Evolutionary conservation across 2,329 filamentous ascomycete genomes (phyloP).

Genomic region (Lasiodiplodia sp.): DNA sequence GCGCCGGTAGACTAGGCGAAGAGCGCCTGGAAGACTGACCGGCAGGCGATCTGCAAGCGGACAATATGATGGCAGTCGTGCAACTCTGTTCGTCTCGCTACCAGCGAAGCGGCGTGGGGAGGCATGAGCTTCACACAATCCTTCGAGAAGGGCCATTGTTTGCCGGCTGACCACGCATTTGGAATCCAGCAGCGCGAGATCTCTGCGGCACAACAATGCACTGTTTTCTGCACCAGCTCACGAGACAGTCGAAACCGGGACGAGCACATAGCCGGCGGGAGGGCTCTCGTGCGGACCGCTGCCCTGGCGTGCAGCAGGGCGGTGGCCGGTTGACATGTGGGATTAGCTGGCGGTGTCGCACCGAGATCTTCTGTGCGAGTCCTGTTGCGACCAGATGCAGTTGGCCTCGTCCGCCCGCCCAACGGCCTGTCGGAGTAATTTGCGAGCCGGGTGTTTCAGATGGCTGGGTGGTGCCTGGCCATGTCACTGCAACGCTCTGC

Average conservation of each 20-base stretch:
- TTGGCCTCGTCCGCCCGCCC: slow-evolving; percentile 16
- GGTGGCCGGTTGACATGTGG: slow-evolving; percentile 29
- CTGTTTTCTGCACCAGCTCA: slow-evolving; percentile 31
- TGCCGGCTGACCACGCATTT: slow-evolving; percentile 26
- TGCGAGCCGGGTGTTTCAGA: slow-evolving; percentile 30
- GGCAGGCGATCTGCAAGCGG: slow-evolving; percentile 25
- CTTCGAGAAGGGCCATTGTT: slow-evolving; percentile 15
- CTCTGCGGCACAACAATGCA: slow-evolving; percentile 17
- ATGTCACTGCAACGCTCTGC: slow-evolving; percentile 24
- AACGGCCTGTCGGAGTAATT: slow-evolving; percentile 28
- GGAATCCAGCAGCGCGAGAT: slow-evolving; percentile 24
- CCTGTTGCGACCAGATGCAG: slow-evolving; percentile 29
- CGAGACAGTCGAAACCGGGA: slow-evolving; percentile 30
- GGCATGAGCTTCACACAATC: slow-evolving; percentile 8
- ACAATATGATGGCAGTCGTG: slow-evolving; percentile 20
- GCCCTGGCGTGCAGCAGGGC: slow-evolving; percentile 23
- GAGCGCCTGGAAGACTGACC: slow-evolving; percentile 16
- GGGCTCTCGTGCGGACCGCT: slow-evolving; percentile 29
- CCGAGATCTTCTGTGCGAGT: slow-evolving; percentile 29
- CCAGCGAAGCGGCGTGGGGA: slow-evolving; percentile 21
- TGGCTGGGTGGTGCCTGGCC: slow-evolving; percentile 1
- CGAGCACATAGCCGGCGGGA: slow-evolving; percentile 23
- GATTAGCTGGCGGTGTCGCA: slow-evolving; percentile 25
- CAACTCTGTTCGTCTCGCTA: slow-evolving; percentile 29
- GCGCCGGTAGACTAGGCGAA: slow-evolving; percentile 23